Evolutionary conservation across 345 rosid species (phyloP), one percentile per base, ranked within the genome.

Genomic region (Brassica nigra): DNA sequence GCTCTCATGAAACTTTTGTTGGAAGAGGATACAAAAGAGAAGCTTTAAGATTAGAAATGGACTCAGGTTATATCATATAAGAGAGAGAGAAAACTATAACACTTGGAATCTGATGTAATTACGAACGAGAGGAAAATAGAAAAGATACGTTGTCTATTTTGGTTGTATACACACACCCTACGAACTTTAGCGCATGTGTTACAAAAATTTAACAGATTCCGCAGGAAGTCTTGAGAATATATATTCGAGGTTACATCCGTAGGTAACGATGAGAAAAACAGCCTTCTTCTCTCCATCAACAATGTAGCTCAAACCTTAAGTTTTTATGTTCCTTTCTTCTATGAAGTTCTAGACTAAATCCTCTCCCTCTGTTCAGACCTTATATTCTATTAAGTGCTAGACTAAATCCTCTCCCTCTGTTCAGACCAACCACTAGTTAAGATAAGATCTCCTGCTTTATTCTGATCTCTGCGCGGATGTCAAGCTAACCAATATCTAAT

Each of bases 1-100:
- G 36, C 76, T 62, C 18, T 58, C 77, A 79, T 77, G 39, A 33
- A 64, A 18, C 65, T 78, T 34, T 78, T 71, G 47, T 18, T 18
- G 18, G 18, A 18, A 18, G 18, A 18, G 18, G 18, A 66, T 15
- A 16, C 14, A 69, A 39, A 68, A 15, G 71, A 39, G 33, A 37
- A 30, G 9, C 54, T 55, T 66, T 52, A 23, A 27, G 65, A 20
- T 49, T 34, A 27, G 49, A 59, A 66, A 55, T 66, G 39, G 18
- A 18, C 18, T 18, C 18, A 18, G 18, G 18, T 18, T 18, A 18
- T 18, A 18, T 18, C 18, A 18, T 18, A 18, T 18, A 18, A 18
- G 18, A 18, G 18, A 18, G 18, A 18, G 18, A 18, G 18, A 18
- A 18, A 18, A 23, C 27, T 23, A 23, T 23, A 23, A 23, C 27